Evolutionary conservation across 2,329 filamentous ascomycete species (phyloP).

Genomic region (Fusarium chlamydosporum): DNA sequence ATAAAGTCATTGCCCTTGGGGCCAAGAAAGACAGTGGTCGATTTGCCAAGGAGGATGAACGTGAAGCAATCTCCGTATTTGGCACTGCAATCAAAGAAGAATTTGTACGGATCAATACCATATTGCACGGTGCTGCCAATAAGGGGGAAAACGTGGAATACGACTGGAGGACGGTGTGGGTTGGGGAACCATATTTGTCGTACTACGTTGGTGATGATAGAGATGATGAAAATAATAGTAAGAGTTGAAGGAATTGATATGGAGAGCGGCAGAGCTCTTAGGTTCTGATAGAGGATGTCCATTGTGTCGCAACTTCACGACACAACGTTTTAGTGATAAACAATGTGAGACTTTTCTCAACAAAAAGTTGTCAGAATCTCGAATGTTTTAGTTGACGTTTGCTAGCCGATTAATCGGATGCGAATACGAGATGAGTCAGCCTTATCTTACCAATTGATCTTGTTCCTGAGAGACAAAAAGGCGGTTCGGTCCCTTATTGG

Average conservation of each 20-base stretch:
- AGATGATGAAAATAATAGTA: constrained; percentile 61
- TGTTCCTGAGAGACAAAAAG: constrained; percentile 4
- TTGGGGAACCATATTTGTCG: constrained; percentile 85
- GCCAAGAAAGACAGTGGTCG: constrained; percentile 86
- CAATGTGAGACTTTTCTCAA: not conserved
- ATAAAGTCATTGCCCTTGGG: constrained; percentile 91
- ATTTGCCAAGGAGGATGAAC: constrained; percentile 87
- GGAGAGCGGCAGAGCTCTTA: constrained; percentile 21
- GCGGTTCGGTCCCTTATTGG: no score
- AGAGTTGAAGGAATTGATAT: constrained; percentile 58
- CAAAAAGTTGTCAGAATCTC: constrained; percentile 14
- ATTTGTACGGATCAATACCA: constrained; percentile 91
- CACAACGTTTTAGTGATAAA: accelerated
- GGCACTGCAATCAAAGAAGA: constrained; percentile 80
- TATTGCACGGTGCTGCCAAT: constrained; percentile 93
- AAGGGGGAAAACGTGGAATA: constrained; percentile 85
- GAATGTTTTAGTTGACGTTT: not conserved
- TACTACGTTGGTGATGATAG: constrained; percentile 82
- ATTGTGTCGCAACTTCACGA: not conserved
- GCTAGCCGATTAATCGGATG: not conserved
- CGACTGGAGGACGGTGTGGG: constrained; percentile 81
- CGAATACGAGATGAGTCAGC: constrained; percentile 25
- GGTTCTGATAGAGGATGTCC: constrained; percentile 5
- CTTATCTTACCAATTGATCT: constrained; percentile 5
- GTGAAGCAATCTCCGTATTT: constrained; percentile 94